Evolutionary conservation across 345 rosid genomes (phyloP).

Genomic region (Toxicodendron radicans): DNA sequence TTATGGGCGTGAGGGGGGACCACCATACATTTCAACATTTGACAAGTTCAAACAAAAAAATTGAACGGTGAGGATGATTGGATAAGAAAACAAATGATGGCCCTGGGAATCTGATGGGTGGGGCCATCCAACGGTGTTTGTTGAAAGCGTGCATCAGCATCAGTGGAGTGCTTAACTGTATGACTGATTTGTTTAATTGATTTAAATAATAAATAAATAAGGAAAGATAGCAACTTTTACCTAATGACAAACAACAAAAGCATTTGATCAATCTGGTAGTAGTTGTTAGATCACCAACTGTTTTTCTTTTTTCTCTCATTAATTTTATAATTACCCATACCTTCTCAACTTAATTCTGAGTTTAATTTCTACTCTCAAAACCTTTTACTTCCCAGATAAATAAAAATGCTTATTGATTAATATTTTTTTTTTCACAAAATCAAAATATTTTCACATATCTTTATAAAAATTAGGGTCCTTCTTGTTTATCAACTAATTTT

Average conservation of each 20-base stretch:
- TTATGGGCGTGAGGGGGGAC: conserved; percentile 10
- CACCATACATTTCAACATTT: conserved; percentile 17
- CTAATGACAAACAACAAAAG: conserved; percentile 24
- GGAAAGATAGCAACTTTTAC: conserved; percentile 16
- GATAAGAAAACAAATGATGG: conserved; percentile 21
- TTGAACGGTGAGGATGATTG: conserved; percentile 31
- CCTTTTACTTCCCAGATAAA: too few relatives aligned
- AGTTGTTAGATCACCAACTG: conserved; percentile 14
- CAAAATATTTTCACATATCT: too few relatives aligned
- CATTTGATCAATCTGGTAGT: conserved; percentile 12
- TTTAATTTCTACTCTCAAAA: too few relatives aligned
- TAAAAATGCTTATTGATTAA: too few relatives aligned
- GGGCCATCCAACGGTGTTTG: conserved; percentile 28
- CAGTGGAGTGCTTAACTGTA: conserved; percentile 24
- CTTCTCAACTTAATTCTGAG: too few relatives aligned
- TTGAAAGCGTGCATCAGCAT: conserved; percentile 18
- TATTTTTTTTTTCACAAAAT: too few relatives aligned
- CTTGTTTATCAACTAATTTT: too few relatives aligned
- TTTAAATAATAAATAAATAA: neutral
- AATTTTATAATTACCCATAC: too few relatives aligned
- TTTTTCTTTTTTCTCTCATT: neutral
- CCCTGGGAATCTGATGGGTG: conserved; percentile 31
- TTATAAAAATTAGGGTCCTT: too few relatives aligned
- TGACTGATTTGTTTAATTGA: neutral
- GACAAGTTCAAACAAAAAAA: conserved; percentile 20